phyloP scores from a whole-genome alignment of 192 early-diverging fungal genomes.

The Backusella westeae region DNA sequence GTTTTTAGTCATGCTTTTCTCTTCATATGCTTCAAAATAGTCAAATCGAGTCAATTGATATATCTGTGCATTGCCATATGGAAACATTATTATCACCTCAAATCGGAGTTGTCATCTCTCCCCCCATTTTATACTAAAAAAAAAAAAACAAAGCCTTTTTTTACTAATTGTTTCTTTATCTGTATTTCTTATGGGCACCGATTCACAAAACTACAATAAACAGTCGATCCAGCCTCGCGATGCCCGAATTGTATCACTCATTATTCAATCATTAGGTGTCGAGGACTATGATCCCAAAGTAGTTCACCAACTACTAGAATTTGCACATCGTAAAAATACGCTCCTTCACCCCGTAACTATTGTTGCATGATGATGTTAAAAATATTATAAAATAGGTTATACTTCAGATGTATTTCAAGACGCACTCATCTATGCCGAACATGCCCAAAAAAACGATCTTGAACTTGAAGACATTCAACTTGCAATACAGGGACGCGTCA shows the following conservation, averaged over 20 bases:
- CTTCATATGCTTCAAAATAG: background rate
- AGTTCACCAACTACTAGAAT: conserved; percentile 89
- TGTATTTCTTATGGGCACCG: conserved; percentile 9
- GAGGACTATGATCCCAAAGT: conserved; percentile 90
- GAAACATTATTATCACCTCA: no score
- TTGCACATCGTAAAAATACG: conserved; percentile 72
- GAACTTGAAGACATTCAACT: conserved; percentile 84
- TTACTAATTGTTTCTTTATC: background rate
- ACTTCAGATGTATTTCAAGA: conserved; percentile 91
- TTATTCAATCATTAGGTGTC: conserved; percentile 81
- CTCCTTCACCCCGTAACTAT: background rate
- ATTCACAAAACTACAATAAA: conserved; percentile 13
- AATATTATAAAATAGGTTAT: conserved; percentile 56
- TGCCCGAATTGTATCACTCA: conserved; percentile 81
- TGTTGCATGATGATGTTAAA: no score
- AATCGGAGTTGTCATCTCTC: background rate
- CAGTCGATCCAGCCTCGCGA: conserved; percentile 30
- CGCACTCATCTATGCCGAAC: conserved; percentile 89
- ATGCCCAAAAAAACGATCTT: conserved; percentile 78
- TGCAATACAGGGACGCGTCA: conserved; percentile 88
- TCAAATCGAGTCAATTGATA: no score
- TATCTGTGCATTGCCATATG: no score
- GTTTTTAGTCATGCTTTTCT: background rate
- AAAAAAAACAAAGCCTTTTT: background rate
- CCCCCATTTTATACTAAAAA: background rate